These are phyloP conservation scores for Ogataea parapolymorpha DNA, from an alignment of 805 yeast genomes.

Conservation along the genomic window DNA sequence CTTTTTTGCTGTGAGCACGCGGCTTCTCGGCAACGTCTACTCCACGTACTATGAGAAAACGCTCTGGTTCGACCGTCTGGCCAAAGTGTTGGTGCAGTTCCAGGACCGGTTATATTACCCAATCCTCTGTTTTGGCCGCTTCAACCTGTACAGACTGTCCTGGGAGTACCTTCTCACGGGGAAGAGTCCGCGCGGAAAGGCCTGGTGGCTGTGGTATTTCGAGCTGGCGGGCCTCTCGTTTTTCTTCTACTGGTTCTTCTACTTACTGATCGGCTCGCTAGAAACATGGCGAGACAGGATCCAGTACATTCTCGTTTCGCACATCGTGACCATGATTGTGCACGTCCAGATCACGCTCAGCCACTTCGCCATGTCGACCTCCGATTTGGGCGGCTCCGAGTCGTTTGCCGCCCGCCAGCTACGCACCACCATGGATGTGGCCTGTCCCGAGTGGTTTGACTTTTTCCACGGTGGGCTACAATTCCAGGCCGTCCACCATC, in stretches of 20 bases:
- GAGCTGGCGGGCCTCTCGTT: conserved; percentile 67
- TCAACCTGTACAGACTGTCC: conserved; percentile 76
- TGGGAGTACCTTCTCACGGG: conserved; percentile 77
- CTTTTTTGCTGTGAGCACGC: conserved; percentile 78
- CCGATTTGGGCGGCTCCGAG: conserved; percentile 79
- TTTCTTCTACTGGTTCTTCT: conserved; percentile 82
- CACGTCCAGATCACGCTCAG: conserved; percentile 89
- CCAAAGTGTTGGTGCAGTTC: conserved; percentile 53
- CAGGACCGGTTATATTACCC: conserved; percentile 77
- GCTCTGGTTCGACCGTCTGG: conserved; percentile 65
- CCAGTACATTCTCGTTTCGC: conserved; percentile 66
- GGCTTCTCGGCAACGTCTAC: conserved; percentile 64
- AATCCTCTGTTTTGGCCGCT: conserved; percentile 76
- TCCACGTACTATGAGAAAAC: conserved; percentile 76
- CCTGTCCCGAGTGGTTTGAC: conserved; percentile 90
- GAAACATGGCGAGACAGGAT: conserved; percentile 53
- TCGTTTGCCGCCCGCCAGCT: conserved; percentile 76
- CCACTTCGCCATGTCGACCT: conserved; percentile 91
- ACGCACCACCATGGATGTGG: conserved; percentile 93
- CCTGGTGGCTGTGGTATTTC: conserved; percentile 81
- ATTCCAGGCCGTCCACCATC: conserved; percentile 86
- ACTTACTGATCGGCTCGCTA: conserved; percentile 52
- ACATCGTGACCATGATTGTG: conserved; percentile 82
- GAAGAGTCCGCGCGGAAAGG: conserved; percentile 79
- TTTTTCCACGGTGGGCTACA: conserved; percentile 90